Conservation (phyloP, 2,329 filamentous ascomycete genomes). For the Volutella citrinella region DNA sequence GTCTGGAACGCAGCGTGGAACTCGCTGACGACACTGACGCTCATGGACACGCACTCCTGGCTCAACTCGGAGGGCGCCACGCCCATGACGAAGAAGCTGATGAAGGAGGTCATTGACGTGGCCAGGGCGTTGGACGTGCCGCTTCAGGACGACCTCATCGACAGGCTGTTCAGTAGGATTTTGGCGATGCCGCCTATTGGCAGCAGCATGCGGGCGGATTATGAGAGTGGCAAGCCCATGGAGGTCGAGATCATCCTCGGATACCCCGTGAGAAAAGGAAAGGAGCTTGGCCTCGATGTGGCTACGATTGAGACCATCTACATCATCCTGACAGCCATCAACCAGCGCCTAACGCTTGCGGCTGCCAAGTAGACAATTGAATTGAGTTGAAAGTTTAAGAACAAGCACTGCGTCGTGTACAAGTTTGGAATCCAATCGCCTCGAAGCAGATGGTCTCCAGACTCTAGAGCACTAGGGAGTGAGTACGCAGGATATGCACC, state of each 20-base stretch:
- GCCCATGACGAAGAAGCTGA: conserved; percentile 47
- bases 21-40: conserved; percentile 54
- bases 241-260: conserved; percentile 63
- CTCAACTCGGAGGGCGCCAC: conserved; percentile 44
- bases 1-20: conserved; percentile 62
- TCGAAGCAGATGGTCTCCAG: too few species aligned
- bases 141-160: conserved; percentile 44
- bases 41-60: conserved; percentile 50
- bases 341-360: conserved; percentile 12
- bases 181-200: conserved; percentile 40
- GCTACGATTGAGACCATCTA: conserved; percentile 45
- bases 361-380: background rate
- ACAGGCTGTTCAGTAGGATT: conserved; percentile 46
- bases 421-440: too few species aligned
- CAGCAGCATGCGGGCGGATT: conserved; percentile 57
- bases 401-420: too few species aligned
- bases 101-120: conserved; percentile 52
- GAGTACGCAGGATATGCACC: too few species aligned
- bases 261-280: conserved; percentile 54
- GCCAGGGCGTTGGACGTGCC: conserved; percentile 51
- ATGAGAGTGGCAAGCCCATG: conserved; percentile 53
- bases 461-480: too few species aligned
- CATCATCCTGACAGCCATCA: conserved; percentile 30
- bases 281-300: conserved; percentile 51
- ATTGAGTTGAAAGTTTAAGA: too few species aligned